Evolutionary conservation across 257 asterid genomes (phyloP), one percentile per base, ranked within the genome.

Genomic region (Datura wrightii): DNA sequence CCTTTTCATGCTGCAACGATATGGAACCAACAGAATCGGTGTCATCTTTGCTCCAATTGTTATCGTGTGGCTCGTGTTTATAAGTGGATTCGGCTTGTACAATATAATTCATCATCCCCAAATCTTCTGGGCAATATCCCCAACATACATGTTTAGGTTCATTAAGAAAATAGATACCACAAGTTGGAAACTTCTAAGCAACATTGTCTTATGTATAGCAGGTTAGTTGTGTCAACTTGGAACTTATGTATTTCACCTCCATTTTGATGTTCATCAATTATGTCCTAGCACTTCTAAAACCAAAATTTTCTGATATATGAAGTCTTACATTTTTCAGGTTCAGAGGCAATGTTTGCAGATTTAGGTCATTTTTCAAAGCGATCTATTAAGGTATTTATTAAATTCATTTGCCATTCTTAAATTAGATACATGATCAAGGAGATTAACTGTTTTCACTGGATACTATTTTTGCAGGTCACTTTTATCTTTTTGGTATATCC

Each of bases 261-360:
- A 80, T 46, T 11, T 36, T 50, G 52, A 65, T 54, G 48, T 42
- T 50, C 60, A 72, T 46, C 10, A 1, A 50, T 46, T 74, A 48
- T 48, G 3, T 50, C 11, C 62, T 31, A 50, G 46, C 60, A 24
- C 42, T 50, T 76, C 31, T 36, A 18, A 24, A 2, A 76, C 58
- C 24, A 74, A 74, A 48, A 2, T 31, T 50, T 50, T 15, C 46
- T 31, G 81, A 50, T 76, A 24, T 1, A 50, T 50, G 31, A 69
- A 14, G 14, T 6, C 78, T 4, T 1, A 48, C 44, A 10, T 34
- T 79, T 50, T 82, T 53, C 94, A 96, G 99, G 99, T 78, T 86
- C 99, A 7, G 99, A 96, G 88, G 92, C 94, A 65, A 93, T 96
- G 95, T 96, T 91, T 85, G 94, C 97, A 10, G 94, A 94, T 96